A percentile compares a stretch with the other conserved stretches of the same genome.
Evolutionary conservation across 2,329 filamentous ascomycete species (phyloP).

Genomic region (Shiraia bambusicola): DNA sequence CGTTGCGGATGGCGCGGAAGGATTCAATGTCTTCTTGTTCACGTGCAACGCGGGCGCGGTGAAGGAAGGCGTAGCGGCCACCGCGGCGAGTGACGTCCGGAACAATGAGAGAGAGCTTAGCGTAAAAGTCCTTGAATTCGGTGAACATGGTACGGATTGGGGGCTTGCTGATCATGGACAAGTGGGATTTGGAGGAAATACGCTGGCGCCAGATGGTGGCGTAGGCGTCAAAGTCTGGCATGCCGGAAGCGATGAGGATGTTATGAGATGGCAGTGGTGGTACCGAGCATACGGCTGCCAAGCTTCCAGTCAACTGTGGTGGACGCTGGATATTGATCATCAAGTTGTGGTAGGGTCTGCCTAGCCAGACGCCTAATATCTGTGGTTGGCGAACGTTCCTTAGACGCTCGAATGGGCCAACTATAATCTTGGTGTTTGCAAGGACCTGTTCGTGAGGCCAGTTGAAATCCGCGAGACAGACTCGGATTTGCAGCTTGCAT

Average conservation of each 20-base stretch:
- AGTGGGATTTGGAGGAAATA: slow-evolving; percentile 12
- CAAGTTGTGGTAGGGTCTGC: slow-evolving; percentile 14
- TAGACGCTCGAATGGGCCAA: slow-evolving; percentile 34
- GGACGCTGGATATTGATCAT: slow-evolving; percentile 17
- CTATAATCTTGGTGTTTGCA: slow-evolving; percentile 25
- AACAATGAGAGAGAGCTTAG: slow-evolving; percentile 19
- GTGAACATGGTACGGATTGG: slow-evolving; percentile 36
- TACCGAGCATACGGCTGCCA: slow-evolving; percentile 26
- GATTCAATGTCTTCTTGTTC: slow-evolving; percentile 34
- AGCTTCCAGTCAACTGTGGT: neutral
- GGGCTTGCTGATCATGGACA: slow-evolving; percentile 15
- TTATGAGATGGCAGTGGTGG: slow-evolving; percentile 21
- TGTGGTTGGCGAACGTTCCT: slow-evolving; percentile 33
- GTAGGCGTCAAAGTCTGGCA: slow-evolving; percentile 24
- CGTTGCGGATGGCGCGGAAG: slow-evolving; percentile 29
- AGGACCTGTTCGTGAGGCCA: slow-evolving; percentile 26
- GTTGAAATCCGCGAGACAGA: slow-evolving; percentile 28
- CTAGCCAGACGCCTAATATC: slow-evolving; percentile 27
- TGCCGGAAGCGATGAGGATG: slow-evolving; percentile 14
- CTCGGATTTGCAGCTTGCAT: slow-evolving; percentile 31
- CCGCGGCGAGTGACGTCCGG: slow-evolving; percentile 11
- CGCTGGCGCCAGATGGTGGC: slow-evolving; percentile 22
- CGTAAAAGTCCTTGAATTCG: slow-evolving; percentile 38
- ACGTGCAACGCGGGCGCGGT: slow-evolving; percentile 38
- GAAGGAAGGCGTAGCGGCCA: slow-evolving; percentile 29